Conservation (phyloP, 371 early-diverging fungal genomes). For the Mortierella sp. region DNA sequence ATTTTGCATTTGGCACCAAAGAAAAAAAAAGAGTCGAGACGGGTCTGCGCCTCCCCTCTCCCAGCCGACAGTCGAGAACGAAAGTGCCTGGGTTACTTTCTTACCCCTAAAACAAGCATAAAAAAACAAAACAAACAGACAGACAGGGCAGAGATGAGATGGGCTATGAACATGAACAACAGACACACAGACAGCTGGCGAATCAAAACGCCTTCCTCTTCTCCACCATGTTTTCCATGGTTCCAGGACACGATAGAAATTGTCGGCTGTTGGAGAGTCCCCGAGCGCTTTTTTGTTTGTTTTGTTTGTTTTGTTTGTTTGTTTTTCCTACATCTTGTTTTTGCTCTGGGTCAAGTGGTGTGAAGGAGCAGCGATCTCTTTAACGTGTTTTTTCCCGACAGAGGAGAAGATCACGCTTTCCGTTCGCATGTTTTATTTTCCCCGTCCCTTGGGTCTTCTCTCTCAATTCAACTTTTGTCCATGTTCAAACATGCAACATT, state of each 20-base stretch:
- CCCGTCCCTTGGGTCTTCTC: neutral
- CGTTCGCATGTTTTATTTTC: too few relatives aligned
- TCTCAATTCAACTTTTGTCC: too few relatives aligned
- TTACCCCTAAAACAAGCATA: neutral
- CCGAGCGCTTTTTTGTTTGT: conserved; percentile 4
- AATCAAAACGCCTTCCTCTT: neutral
- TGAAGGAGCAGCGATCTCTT: too few relatives aligned
- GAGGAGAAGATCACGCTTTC: too few relatives aligned
- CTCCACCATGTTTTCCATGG: neutral
- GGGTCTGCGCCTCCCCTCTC: neutral
- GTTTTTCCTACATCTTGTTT: neutral
- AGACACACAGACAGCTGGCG: neutral
- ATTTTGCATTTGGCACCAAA: neutral
- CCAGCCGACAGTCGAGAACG: neutral
- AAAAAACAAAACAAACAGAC: neutral
- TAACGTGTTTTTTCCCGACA: too few relatives aligned
- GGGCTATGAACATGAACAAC: neutral
- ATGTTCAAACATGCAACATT: too few relatives aligned
- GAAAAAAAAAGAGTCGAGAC: neutral
- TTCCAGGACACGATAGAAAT: neutral
- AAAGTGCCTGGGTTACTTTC: neutral
- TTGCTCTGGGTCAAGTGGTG: too few relatives aligned
- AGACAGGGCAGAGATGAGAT: neutral
- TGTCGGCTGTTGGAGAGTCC: neutral
- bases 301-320: neutral